Percentiles rank a stretch among this genome's conserved stretches.
phyloP scores from a whole-genome alignment of 495 filamentous ascomycete genomes.

The Lophiotrema nucula region DNA sequence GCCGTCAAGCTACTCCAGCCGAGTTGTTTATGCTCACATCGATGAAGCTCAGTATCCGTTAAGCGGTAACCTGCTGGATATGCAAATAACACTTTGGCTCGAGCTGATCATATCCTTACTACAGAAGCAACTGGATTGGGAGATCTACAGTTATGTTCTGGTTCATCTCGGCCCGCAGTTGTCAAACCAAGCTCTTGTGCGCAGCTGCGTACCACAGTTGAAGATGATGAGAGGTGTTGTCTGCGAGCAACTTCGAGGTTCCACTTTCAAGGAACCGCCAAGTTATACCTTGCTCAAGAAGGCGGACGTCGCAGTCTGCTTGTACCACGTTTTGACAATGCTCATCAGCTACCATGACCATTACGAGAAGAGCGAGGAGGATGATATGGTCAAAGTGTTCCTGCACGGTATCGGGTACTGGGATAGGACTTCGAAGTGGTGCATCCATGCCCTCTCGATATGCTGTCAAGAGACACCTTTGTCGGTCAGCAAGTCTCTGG shows the following conservation, averaged over 20 bases:
- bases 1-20: slow-evolving; percentile 35
- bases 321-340: slow-evolving; percentile 81
- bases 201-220: slow-evolving; percentile 66
- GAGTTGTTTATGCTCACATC: slow-evolving; percentile 40
- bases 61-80: slow-evolving; percentile 33
- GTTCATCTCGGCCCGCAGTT: slow-evolving; percentile 86
- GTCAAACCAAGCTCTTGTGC: slow-evolving; percentile 84
- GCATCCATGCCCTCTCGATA: slow-evolving; percentile 89
- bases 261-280: slow-evolving; percentile 49
- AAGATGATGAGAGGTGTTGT: slow-evolving; percentile 72
- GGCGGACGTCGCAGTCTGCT: slow-evolving; percentile 80
- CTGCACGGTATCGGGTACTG: slow-evolving; percentile 75
- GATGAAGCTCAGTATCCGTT: slow-evolving; percentile 24
- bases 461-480: slow-evolving; percentile 90
- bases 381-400: slow-evolving; percentile 84
- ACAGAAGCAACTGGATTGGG: slow-evolving; percentile 81
- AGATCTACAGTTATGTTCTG: slow-evolving; percentile 87
- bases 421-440: slow-evolving; percentile 83
- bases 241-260: slow-evolving; percentile 81
- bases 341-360: slow-evolving; percentile 82
- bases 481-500: slow-evolving; percentile 76
- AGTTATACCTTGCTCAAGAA: slow-evolving; percentile 69
- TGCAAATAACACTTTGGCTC: slow-evolving; percentile 74
- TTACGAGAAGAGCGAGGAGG: slow-evolving; percentile 81
- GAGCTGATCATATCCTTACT: slow-evolving; percentile 71